Evolutionary conservation across 257 asterid species (phyloP), one percentile per base, ranked within the genome.

Genomic region (Buddleja alternifolia): DNA sequence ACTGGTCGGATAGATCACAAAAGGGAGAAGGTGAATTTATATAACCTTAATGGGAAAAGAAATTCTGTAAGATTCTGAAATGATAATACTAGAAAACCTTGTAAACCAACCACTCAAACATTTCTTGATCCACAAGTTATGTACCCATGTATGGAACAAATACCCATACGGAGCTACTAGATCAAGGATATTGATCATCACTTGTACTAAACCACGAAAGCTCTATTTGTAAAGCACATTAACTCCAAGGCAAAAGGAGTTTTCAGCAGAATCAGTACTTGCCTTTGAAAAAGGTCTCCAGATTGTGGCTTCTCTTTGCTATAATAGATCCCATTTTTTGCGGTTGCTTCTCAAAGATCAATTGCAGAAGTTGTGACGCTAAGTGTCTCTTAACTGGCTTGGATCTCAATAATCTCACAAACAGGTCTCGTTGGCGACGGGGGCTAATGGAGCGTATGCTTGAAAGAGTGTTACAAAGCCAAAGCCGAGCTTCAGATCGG

Each of bases 401-500:
- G 16, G 87, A 81, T 75, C 82, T 85, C 81, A 93, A 66, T 41
- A 93, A 70, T 59, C 74, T 83, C 76, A 82, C 25, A 72, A 93
- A 93, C 46, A 93, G 73, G 71, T 90, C 96, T 10, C 73, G 74
- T 60, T 90, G 89, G 67, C 72, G 81, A 40, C 45, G 81, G 34
- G 85, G 84, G 56, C 82, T 74, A 11, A 93, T 78, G 58, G 88
- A 85, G 58, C 69, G 75, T 53, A 93, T 81, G 73, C 87, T 73
- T 1, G 94, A 80, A 60, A 93, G 76, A 10, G 90, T 63, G 67
- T 84, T 79, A 72, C 94, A 90, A 40, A 93, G 94, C 97, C 98
- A 90, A 50, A 90, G 93, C 42, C 98, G 92, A 61, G 91, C 85
- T 80, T 90, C 98, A 55, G 97, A 86, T 53, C 84, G 85, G 57